These are phyloP conservation scores for Wallacemonas sp. DNA, from an alignment of 208 protist genomes.

Conservation along the genomic window DNA sequence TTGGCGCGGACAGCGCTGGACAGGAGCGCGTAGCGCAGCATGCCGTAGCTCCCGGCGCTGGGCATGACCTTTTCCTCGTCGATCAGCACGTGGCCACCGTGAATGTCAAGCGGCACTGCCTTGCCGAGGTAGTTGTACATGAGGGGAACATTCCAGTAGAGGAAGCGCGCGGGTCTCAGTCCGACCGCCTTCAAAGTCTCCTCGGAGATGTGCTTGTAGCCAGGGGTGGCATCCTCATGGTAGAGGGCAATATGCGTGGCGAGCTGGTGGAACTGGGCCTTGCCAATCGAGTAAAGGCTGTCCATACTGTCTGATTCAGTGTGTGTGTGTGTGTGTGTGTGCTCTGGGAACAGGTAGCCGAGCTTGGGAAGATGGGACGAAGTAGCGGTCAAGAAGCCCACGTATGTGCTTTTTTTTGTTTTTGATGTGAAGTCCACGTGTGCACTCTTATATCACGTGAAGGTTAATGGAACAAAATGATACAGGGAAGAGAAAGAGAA, in stretches of 20 bases:
- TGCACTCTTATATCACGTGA: background rate
- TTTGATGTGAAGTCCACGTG: background rate
- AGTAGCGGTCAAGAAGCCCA: no score
- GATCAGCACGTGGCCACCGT: conserved; percentile 73
- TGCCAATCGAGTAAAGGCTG: conserved; percentile 65
- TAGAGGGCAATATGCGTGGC: conserved; percentile 79
- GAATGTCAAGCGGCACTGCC: conserved; percentile 71
- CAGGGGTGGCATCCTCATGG: conserved; percentile 66
- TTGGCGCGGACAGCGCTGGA: conserved; percentile 61
- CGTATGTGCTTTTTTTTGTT: no score
- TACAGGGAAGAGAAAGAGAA: background rate
- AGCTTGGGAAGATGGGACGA: no score
- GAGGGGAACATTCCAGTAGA: conserved; percentile 73
- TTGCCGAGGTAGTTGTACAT: conserved; percentile 73
- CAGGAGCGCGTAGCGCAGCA: conserved; percentile 74
- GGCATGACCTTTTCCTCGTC: conserved; percentile 65
- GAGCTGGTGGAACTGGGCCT: conserved; percentile 82
- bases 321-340: background rate
- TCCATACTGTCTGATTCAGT: conserved; percentile 44
- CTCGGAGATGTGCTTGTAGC: conserved; percentile 49
- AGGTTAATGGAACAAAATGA: background rate
- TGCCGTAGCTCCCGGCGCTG: conserved; percentile 59
- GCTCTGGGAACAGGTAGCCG: no score
- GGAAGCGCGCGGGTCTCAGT: conserved; percentile 47
- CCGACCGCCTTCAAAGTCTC: conserved; percentile 39